These are phyloP conservation scores for Mrakia blollopis DNA, from an alignment of 768 basidiomycete species.

Conservation along the genomic window DNA sequence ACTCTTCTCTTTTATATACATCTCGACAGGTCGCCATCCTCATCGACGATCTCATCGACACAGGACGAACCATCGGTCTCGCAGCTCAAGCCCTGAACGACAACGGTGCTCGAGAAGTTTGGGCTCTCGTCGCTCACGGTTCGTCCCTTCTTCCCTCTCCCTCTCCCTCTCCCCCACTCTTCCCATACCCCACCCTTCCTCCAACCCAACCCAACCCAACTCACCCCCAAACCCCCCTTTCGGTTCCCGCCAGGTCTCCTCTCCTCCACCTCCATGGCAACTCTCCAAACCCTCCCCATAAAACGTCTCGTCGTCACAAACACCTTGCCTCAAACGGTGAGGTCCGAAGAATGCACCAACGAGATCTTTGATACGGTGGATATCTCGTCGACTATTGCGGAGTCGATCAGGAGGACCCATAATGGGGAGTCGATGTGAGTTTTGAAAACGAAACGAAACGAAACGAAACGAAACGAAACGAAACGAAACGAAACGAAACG, in stretches of 20 bases:
- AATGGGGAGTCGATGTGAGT: slow-evolving; percentile 57
- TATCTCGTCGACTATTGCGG: slow-evolving; percentile 88
- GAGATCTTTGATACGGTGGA: slow-evolving; percentile 87
- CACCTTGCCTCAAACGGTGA: slow-evolving; percentile 78
- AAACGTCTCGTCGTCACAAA: slow-evolving; percentile 98
- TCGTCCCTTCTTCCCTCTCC: slow-evolving; percentile 20
- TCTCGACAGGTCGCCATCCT: slow-evolving; percentile 74
- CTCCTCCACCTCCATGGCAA: slow-evolving; percentile 77
- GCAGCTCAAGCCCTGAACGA: slow-evolving; percentile 84
- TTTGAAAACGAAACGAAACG: too few species aligned
- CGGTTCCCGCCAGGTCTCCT: slow-evolving; percentile 62
- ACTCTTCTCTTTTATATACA: too few species aligned
- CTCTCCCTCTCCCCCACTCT: not conserved
- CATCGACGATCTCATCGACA: slow-evolving; percentile 88
- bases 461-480: too few species aligned
- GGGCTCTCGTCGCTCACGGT: slow-evolving; percentile 86
- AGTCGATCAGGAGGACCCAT: slow-evolving; percentile 91
- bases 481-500: too few species aligned
- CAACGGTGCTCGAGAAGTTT: slow-evolving; percentile 77
- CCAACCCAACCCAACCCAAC: not conserved
- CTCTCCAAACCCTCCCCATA: slow-evolving; percentile 65
- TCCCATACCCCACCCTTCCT: not conserved
- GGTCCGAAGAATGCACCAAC: slow-evolving; percentile 60
- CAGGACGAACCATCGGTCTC: slow-evolving; percentile 86
- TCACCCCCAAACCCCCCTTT: not conserved